A percentile compares a stretch with the other conserved stretches of the same genome.
phyloP scores from a whole-genome alignment of 2,329 filamentous ascomycete species.

The Geoglossum cookeanum region DNA sequence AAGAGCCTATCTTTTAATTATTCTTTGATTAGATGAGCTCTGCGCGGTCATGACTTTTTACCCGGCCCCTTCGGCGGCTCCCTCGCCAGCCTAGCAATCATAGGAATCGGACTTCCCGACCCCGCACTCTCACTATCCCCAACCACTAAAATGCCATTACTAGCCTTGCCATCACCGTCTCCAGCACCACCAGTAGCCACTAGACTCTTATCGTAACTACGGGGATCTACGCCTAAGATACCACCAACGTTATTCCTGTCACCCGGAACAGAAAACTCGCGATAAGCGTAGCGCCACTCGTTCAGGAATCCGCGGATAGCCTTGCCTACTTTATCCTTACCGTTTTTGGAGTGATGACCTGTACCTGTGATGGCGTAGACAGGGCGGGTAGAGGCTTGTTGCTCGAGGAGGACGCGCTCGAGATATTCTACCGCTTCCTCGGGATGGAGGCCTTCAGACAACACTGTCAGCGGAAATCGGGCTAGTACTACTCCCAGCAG shows the following conservation, averaged over 20 bases:
- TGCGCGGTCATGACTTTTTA: background rate
- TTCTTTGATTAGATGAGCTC: background rate
- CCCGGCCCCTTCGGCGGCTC: background rate
- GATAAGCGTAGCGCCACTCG: conserved; percentile 88
- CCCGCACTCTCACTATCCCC: background rate
- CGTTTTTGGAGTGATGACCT: conserved; percentile 94
- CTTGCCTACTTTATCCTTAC: conserved; percentile 96
- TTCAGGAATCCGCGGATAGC: conserved; percentile 79
- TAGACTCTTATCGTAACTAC: conserved; percentile 37
- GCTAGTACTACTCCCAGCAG: background rate
- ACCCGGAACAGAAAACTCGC: conserved; percentile 92
- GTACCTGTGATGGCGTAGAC: conserved; percentile 95
- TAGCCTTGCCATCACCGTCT: background rate
- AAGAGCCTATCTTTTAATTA: background rate
- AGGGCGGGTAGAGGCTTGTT: conserved; percentile 42
- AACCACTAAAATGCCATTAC: background rate
- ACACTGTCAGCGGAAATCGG: conserved; percentile 10
- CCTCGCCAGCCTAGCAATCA: background rate
- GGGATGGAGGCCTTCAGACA: conserved; percentile 51
- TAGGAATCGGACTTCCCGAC: background rate
- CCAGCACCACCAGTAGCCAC: background rate
- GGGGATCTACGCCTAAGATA: conserved; percentile 43
- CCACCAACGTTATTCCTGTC: conserved; percentile 66
- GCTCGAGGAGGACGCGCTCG: conserved; percentile 70
- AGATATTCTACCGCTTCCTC: conserved; percentile 94